Conservation (phyloP, 805 yeast species). For the Saccharomycopsis sp. region DNA sequence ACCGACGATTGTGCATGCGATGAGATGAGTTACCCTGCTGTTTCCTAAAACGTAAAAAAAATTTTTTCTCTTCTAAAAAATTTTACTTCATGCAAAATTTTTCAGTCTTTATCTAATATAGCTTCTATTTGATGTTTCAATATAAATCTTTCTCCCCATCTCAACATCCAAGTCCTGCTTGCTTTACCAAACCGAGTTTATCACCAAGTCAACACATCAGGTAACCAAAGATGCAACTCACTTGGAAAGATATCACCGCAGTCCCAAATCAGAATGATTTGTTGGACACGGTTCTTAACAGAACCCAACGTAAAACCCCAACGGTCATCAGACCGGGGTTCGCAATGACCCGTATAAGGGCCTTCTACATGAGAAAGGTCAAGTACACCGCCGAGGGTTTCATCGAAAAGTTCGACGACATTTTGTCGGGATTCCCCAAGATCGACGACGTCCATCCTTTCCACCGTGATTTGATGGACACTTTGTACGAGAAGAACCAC, state of each 20-base stretch:
- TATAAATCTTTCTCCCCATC: not conserved
- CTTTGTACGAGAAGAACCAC: conserved; percentile 95
- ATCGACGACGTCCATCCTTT: conserved; percentile 97
- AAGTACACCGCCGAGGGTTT: conserved; percentile 95
- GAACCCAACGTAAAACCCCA: conserved; percentile 98
- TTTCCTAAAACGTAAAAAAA: not conserved
- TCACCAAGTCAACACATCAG: not conserved
- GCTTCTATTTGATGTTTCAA: not conserved
- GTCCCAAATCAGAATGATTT: conserved; percentile 89
- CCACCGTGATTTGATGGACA: conserved; percentile 97
- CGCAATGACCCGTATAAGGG: conserved; percentile 91
- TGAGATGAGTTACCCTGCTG: not conserved
- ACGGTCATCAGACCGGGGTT: conserved; percentile 98
- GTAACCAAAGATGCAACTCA: conserved; percentile 81
- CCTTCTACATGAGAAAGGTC: conserved; percentile 97
- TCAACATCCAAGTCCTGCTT: not conserved
- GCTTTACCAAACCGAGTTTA: not conserved
- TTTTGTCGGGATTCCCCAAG: conserved; percentile 86
- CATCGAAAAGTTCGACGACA: conserved; percentile 81
- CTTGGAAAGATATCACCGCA: conserved; percentile 97
- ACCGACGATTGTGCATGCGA: conserved; percentile 1
- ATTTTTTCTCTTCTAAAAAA: not conserved
- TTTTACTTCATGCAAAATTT: not conserved
- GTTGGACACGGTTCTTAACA: conserved; percentile 91
- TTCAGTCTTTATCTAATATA: too few relatives aligned